Conservation (phyloP, 371 early-diverging fungal genomes). For the Rhizomucor pusillus region DNA sequence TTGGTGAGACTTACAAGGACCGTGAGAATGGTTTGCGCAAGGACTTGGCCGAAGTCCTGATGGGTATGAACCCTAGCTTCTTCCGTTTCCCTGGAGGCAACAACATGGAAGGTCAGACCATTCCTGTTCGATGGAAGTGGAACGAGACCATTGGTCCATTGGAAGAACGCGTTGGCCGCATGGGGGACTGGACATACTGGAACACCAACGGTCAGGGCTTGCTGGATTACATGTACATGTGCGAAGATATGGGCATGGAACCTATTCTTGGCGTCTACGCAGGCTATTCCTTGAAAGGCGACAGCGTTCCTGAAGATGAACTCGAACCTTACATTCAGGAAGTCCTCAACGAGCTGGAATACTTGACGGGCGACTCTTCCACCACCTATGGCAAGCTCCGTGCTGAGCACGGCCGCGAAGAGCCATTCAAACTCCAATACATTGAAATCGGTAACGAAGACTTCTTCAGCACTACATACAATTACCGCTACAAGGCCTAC, state of each 20-base stretch:
- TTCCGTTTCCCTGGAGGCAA: constrained; percentile 32
- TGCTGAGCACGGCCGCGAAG: constrained; percentile 17
- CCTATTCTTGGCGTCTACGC: constrained; percentile 17
- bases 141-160: constrained; percentile 25
- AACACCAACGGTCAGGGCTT: constrained; percentile 27
- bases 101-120: constrained; percentile 20
- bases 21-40: constrained; percentile 22
- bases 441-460: constrained; percentile 27
- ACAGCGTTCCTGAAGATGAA: constrained; percentile 18
- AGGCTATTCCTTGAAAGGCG: constrained; percentile 15
- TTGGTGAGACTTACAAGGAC: constrained; percentile 23
- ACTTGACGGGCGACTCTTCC: constrained; percentile 18
- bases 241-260: constrained; percentile 9
- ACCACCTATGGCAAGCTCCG: constrained; percentile 21
- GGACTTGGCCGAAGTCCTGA: constrained; percentile 18
- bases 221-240: constrained; percentile 23
- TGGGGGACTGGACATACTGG: constrained; percentile 26
- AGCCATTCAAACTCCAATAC: constrained; percentile 20
- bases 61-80: constrained; percentile 16
- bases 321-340: constrained; percentile 26
- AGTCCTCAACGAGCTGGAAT: constrained; percentile 24
- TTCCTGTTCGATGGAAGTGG: constrained; percentile 23
- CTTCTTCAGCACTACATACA: constrained; percentile 20
- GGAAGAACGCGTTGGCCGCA: constrained; percentile 20
- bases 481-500: constrained; percentile 20